Percentiles rank a stretch among this genome's conserved stretches.
phyloP scores from a whole-genome alignment of 2,329 filamentous ascomycete species.

The Raffaelea deltoideospora region DNA sequence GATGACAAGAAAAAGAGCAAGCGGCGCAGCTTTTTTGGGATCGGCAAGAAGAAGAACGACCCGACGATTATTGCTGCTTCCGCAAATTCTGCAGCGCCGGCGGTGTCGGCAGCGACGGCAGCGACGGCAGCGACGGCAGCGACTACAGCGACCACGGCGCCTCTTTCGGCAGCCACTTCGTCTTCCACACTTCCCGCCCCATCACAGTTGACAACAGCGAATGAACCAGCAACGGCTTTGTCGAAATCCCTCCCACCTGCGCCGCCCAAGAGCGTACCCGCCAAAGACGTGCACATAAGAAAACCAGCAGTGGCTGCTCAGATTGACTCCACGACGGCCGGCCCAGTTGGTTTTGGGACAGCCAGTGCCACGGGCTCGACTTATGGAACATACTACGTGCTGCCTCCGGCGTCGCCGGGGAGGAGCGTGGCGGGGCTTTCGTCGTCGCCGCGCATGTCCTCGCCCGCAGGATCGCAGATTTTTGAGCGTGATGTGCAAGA shows the following conservation, averaged over 20 bases:
- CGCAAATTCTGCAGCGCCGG: slow-evolving; percentile 2
- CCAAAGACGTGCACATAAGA: neutral
- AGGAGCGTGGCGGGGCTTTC: slow-evolving; percentile 37
- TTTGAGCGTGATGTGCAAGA: slow-evolving; percentile 95
- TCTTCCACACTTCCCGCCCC: too few species aligned
- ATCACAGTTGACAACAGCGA: neutral
- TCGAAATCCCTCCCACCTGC: neutral
- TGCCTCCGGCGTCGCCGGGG: slow-evolving; percentile 50
- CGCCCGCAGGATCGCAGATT: slow-evolving; percentile 65
- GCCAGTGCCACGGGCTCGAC: neutral
- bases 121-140: neutral
- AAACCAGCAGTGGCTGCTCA: too few species aligned
- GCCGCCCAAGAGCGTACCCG: neutral
- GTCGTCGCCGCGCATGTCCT: slow-evolving; percentile 59
- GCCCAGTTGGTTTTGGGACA: too few species aligned
- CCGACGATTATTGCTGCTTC: neutral
- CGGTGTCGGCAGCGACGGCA: neutral
- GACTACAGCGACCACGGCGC: slow-evolving; percentile 16
- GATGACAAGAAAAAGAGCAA: slow-evolving; percentile 19
- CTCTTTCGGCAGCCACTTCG: too few species aligned
- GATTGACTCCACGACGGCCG: too few species aligned
- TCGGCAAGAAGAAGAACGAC: slow-evolving; percentile 26
- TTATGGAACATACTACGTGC: slow-evolving; percentile 21
- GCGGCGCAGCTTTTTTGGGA: slow-evolving; percentile 17
- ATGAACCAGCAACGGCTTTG: neutral